Base-by-base conservation (phyloP, 108 stramenopile genomes). In the Cyclotella distinguenda region DNA sequence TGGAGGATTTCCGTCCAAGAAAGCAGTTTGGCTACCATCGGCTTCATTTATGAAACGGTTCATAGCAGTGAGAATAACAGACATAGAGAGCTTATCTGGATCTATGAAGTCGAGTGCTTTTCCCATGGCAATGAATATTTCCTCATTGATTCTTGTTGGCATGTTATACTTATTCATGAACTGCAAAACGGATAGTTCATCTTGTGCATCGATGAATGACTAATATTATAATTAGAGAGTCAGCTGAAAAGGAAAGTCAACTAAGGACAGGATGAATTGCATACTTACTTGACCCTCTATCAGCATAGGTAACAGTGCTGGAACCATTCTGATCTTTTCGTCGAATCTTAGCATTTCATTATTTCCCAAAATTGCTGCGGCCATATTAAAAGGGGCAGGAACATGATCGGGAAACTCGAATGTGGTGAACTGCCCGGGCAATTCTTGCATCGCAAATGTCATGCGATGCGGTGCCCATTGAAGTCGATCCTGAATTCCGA, bases 401-500 rank as follows among this genome's bases (percentile, higher is more conserved):
- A 90, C 60, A 19, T 58, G 45, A 15, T 40, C 54, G 3, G 85
- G 83, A 39, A 90, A 90, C 13, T 90, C 83, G 47, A 90, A 90
- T 18, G 79, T 53, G 12, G 85, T 86, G 49, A 90, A 90, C 56
- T 83, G 52, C 27, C 89, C 85, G 11, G 53, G 59, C 28, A 65
- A 34, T 25, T 78, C 68, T 27, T 72, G 84, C 85, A 88, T 86
- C 1, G 89, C 89, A 68, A 90, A 88, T 18, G 86, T 85, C 87
- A 90, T 88, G 43, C 66, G 43, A 62, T 89, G 88, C 8, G 78
- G 71, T 22, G 86, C 86, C 89, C 89, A 90, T 54, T 87, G 86
- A 42, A 90, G 49, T 31, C 87, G 71, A 64, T 88, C 86, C 23
- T 80, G 63, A 36, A 90, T 83, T 22, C 66, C 63, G 19, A 90